phyloP scores from a whole-genome alignment of 192 early-diverging fungal species.

The Backusella luteola region DNA sequence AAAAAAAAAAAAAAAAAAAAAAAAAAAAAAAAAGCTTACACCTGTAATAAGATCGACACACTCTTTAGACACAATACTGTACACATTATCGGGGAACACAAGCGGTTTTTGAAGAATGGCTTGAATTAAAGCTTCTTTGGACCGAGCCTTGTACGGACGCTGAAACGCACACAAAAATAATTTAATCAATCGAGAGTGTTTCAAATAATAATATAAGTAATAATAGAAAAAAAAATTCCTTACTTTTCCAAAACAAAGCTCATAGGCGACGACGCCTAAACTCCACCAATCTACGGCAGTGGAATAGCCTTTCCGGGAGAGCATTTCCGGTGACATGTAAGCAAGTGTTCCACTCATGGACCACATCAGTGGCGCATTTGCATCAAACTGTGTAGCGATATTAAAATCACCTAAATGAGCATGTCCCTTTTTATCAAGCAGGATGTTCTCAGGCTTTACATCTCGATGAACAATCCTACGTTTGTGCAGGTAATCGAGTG shows the following conservation, averaged over 20 bases:
- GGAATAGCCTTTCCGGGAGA: conserved; percentile 53
- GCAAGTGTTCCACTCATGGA: conserved; percentile 83
- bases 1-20: neutral
- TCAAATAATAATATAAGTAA: neutral
- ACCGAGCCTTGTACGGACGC: conserved; percentile 80
- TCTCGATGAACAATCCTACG: conserved; percentile 87
- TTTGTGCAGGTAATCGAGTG: conserved; percentile 77
- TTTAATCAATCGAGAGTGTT: conserved; percentile 11
- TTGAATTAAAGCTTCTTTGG: conserved; percentile 68
- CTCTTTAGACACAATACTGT: conserved; percentile 40
- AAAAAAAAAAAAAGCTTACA: conserved; percentile 31
- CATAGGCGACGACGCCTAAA: conserved; percentile 75
- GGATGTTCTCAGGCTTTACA: conserved; percentile 93
- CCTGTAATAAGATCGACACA: conserved; percentile 53
- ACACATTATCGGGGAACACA: conserved; percentile 59
- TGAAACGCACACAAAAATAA: conserved; percentile 29
- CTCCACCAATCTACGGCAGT: conserved; percentile 76
- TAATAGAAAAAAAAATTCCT: neutral
- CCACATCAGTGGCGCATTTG: conserved; percentile 58
- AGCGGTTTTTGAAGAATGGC: conserved; percentile 70
- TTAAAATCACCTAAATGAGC: conserved; percentile 96
- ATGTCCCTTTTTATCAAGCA: conserved; percentile 78
- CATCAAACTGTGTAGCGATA: conserved; percentile 70
- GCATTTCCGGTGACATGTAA: conserved; percentile 87
- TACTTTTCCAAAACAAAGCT: conserved; percentile 78